phyloP scores from a whole-genome alignment of 2,329 filamentous ascomycete genomes.

The Tetracladium maxilliforme region DNA sequence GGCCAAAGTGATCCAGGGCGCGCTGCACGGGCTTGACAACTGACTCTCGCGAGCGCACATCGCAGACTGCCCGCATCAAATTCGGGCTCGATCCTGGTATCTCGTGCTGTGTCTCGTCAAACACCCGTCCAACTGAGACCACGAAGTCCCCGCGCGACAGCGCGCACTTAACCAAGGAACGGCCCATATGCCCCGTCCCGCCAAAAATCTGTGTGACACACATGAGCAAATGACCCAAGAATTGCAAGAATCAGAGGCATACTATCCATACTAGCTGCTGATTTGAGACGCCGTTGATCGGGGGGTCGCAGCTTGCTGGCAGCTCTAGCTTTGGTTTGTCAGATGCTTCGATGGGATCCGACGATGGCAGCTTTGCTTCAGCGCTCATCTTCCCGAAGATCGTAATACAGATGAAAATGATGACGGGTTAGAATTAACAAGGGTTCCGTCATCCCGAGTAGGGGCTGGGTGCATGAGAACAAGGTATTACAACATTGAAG shows the following conservation, averaged over 20 bases:
- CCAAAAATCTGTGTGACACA: conserved; percentile 62
- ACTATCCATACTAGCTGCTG: conserved; percentile 83
- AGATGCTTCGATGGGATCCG: too few relatives aligned
- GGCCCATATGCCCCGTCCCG: conserved; percentile 92
- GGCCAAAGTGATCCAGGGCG: conserved; percentile 61
- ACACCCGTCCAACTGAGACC: conserved; percentile 69
- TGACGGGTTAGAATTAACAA: too few relatives aligned
- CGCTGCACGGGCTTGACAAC: conserved; percentile 57
- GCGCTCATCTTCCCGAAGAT: too few relatives aligned
- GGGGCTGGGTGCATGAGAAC: too few relatives aligned
- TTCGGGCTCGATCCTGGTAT: conserved; percentile 60
- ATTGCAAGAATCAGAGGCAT: conserved; percentile 17
- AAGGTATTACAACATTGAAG: too few relatives aligned
- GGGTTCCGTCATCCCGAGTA: too few relatives aligned
- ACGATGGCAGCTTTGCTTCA: too few relatives aligned
- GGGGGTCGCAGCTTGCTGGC: conserved; percentile 77
- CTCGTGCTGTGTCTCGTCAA: conserved; percentile 57
- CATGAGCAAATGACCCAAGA: conserved; percentile 1
- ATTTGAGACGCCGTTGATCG: conserved; percentile 50
- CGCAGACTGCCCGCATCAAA: conserved; percentile 73
- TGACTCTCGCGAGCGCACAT: conserved; percentile 71
- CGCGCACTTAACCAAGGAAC: conserved; percentile 72
- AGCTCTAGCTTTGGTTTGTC: conserved; percentile 38
- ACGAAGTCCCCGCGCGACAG: conserved; percentile 72
- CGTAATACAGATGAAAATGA: too few relatives aligned